A percentile compares a stretch with the other conserved stretches of the same genome.
phyloP scores from a whole-genome alignment of 2,329 filamentous ascomycete genomes.

The Drechslerella dactyloides region DNA sequence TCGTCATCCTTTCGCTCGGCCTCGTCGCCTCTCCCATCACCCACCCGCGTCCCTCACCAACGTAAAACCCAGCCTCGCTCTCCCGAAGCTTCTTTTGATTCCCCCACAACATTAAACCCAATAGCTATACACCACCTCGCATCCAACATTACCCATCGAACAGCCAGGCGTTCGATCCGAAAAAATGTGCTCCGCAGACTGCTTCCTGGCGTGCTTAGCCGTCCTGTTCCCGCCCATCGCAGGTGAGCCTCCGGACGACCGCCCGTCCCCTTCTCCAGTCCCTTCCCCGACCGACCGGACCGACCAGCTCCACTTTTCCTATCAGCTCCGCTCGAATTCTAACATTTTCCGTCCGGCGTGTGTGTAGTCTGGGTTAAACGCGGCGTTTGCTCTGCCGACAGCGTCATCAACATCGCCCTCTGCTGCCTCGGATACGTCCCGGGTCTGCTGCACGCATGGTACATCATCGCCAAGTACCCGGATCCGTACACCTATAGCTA shows the following conservation, averaged over 20 bases:
- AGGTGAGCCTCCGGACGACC: slow-evolving; percentile 61
- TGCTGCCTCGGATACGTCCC: slow-evolving; percentile 80
- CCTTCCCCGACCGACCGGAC: slow-evolving; percentile 40
- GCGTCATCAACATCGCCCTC: slow-evolving; percentile 92
- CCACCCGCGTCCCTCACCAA: neutral
- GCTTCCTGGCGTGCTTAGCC: slow-evolving; percentile 67
- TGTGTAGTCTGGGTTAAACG: slow-evolving; percentile 89
- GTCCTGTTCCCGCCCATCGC: slow-evolving; percentile 71
- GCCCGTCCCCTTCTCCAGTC: slow-evolving; percentile 4
- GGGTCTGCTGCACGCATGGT: slow-evolving; percentile 93
- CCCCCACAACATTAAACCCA: neutral
- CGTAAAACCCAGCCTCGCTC: neutral
- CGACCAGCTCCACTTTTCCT: slow-evolving; percentile 56
- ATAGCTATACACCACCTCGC: neutral
- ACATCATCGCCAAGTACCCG: slow-evolving; percentile 91
- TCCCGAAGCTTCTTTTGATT: neutral
- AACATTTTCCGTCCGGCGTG: neutral
- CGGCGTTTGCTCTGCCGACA: slow-evolving; percentile 90
- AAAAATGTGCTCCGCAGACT: slow-evolving; percentile 46
- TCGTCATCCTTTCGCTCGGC: neutral
- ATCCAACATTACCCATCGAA: neutral
- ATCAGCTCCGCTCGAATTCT: neutral
- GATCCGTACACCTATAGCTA: slow-evolving; percentile 74
- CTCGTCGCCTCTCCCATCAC: neutral
- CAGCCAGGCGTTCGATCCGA: neutral